These are phyloP conservation scores for Brassica incana DNA, from an alignment of 345 rosid genomes.

Conservation along the genomic window DNA sequence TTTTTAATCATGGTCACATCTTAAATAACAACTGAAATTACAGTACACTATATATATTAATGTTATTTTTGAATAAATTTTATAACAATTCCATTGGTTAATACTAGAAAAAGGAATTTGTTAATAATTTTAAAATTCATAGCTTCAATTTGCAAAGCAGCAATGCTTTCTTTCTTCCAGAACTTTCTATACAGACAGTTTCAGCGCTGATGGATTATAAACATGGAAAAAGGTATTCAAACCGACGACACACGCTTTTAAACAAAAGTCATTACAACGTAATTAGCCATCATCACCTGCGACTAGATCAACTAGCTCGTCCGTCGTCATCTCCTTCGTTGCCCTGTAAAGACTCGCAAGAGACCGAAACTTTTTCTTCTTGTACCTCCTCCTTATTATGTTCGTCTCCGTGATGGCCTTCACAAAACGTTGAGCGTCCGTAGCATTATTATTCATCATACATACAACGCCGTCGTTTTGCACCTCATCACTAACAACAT, in stretches of 20 bases:
- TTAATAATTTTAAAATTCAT: neutral
- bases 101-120: neutral
- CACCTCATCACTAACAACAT: neutral
- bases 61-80: neutral
- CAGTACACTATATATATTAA: neutral
- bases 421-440: neutral
- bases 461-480: constrained; percentile 9
- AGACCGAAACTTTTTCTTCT: constrained; percentile 33
- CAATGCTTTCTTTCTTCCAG: constrained; percentile 5
- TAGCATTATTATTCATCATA: neutral
- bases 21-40: neutral
- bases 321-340: constrained; percentile 19
- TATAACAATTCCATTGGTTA: neutral
- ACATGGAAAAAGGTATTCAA: too few species aligned
- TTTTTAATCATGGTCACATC: neutral
- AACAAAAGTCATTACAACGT: constrained; percentile 2
- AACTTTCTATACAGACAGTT: neutral
- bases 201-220: neutral
- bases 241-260: neutral
- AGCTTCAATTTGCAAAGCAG: neutral
- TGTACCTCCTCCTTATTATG: neutral
- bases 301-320: neutral
- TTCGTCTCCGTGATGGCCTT: constrained; percentile 4
- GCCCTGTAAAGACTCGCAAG: constrained; percentile 27
- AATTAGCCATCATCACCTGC: neutral